Evolutionary conservation across 1,284 basidiomycete species (phyloP).

Genomic region (Trichosporon asahii): DNA sequence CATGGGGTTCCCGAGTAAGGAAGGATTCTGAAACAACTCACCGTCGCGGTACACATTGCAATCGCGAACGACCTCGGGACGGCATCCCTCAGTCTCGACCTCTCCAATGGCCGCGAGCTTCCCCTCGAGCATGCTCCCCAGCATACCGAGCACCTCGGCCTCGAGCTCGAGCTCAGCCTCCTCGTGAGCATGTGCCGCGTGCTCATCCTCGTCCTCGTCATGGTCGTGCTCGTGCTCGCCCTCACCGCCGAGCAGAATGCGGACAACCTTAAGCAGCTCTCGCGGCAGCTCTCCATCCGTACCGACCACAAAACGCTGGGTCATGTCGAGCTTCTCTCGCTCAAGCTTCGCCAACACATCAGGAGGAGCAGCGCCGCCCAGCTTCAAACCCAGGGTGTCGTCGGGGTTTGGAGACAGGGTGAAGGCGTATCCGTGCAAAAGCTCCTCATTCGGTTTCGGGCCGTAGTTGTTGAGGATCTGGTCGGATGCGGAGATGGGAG

Average conservation of each 20-base stretch:
- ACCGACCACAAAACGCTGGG: constrained; percentile 62
- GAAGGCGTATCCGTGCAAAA: constrained; percentile 85
- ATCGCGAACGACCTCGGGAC: constrained; percentile 33
- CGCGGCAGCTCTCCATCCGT: constrained; percentile 59
- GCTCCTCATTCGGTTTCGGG: constrained; percentile 68
- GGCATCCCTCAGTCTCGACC: constrained; percentile 28
- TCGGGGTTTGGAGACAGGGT: constrained; percentile 70
- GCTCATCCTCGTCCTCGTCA: constrained; percentile 51
- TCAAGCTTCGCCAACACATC: constrained; percentile 25
- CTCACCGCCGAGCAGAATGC: constrained; percentile 23
- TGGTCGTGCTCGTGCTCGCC: constrained; percentile 36
- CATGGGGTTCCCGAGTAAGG: not conserved
- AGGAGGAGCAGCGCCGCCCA: constrained; percentile 56
- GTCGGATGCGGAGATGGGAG: constrained; percentile 51
- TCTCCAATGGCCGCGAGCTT: constrained; percentile 58
- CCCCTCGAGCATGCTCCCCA: constrained; percentile 63
- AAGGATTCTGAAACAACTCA: constrained; percentile 17
- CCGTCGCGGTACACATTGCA: constrained; percentile 39
- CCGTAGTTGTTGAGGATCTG: constrained; percentile 79
- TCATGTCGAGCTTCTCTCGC: constrained; percentile 22
- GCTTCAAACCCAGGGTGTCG: constrained; percentile 73
- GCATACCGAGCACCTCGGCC: constrained; percentile 53
- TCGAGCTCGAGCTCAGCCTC: constrained; percentile 65
- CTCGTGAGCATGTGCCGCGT: constrained; percentile 47
- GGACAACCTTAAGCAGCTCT: constrained; percentile 60